Evolutionary conservation across 345 rosid species (phyloP), one percentile per base, ranked within the genome.

Genomic region (Lepidium aucheri): DNA sequence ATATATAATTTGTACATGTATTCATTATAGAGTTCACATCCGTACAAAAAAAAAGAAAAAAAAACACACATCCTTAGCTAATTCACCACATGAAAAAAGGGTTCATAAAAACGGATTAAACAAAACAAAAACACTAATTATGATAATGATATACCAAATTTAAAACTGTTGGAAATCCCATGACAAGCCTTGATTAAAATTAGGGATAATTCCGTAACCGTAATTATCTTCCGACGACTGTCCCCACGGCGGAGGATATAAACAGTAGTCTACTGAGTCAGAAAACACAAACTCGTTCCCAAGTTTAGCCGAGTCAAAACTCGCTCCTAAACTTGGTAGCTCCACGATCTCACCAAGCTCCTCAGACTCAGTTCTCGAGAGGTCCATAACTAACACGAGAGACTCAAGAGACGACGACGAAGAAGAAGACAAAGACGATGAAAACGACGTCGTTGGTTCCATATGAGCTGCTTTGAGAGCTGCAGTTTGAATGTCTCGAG

Each of bases 401-500:
- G 88, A 80, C 14, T 86, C 83, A 32, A 81, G 53, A 42, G 75
- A 64, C 7, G 68, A 41, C 10, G 62, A 50, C 3, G 60, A 67
- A 0, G 55, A 44, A 2, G 68, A 43, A 1, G 68, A 43, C 0
- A 49, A 11, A 0, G 67, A 52, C 4, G 73, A 58, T 7, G 68
- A 49, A 17, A 26, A n/a, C 45, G 64, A 45, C 28, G 87, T 53
- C 0, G 79, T 68, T 3, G 81, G 68, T 17, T 78, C 80, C 98
- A 87, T 92, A 26, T 79, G 86, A 10, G 98, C 96, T 0, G 98
- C 98, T 69, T 83, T 85, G 9, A 87, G 75, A n/a, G 98, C 98
- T 0, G 98, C 98, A 0, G 89, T 91, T 66, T 92, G 98, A 14
- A 89, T 82, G 36, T 92, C 98, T 6, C 97, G 85, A 1, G 98